Evolutionary conservation across 1,284 basidiomycete genomes (phyloP).

Genomic region (Irpex sp.): DNA sequence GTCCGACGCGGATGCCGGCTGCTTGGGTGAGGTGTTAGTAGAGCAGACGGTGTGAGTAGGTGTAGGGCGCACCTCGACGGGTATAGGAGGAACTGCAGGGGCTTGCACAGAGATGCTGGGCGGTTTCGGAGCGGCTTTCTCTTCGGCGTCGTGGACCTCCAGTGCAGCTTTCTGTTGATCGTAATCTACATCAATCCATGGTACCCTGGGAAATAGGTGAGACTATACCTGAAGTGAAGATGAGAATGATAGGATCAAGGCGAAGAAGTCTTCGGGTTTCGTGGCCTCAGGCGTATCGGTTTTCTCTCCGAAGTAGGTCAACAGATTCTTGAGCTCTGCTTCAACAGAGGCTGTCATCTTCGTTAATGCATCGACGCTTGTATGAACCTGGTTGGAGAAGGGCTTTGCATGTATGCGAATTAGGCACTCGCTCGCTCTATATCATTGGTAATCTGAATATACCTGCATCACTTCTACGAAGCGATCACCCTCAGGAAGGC

Average conservation of each 20-base stretch:
- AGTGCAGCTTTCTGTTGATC: constrained; percentile 63
- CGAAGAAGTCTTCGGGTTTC: constrained; percentile 79
- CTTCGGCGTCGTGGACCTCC: constrained; percentile 57
- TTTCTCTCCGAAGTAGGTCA: constrained; percentile 71
- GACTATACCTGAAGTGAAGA: constrained; percentile 56
- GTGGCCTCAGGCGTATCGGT: constrained; percentile 52
- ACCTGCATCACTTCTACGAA: constrained; percentile 70
- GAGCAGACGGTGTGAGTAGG: background rate
- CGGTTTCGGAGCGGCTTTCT: constrained; percentile 20
- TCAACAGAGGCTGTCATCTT: constrained; percentile 56
- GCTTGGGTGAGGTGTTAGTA: constrained; percentile 12
- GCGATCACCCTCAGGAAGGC: constrained; percentile 41
- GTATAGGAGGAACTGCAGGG: constrained; percentile 14
- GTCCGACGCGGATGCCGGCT: constrained; percentile 35
- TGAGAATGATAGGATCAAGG: constrained; percentile 67
- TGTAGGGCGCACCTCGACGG: constrained; percentile 25
- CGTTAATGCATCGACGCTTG: constrained; percentile 57
- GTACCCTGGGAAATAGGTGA: too few species aligned
- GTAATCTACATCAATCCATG: background rate
- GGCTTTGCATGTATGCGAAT: constrained; percentile 31
- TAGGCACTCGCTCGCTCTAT: background rate
- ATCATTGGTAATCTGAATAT: constrained; percentile 11
- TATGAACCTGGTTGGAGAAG: constrained; percentile 47
- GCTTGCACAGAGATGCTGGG: constrained; percentile 22
- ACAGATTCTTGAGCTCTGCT: constrained; percentile 50